These are phyloP conservation scores for Calonectria fujianensis DNA, from an alignment of 2,329 filamentous ascomycete genomes.

Conservation along the genomic window DNA sequence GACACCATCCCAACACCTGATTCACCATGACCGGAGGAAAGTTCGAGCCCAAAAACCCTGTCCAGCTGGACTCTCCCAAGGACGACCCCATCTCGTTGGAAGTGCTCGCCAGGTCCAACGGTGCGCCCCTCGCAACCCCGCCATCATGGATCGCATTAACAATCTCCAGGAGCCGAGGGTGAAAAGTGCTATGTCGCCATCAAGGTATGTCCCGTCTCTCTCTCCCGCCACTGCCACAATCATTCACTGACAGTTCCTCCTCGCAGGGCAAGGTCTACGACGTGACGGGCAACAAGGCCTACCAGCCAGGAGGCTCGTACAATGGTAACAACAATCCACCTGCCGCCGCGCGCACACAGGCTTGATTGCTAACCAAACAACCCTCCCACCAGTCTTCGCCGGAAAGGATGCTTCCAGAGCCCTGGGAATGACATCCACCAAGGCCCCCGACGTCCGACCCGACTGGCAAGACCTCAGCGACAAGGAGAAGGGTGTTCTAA, in stretches of 20 bases:
- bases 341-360: not conserved
- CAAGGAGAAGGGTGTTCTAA: slow-evolving; percentile 87
- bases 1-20: slow-evolving; percentile 5
- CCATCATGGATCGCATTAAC: slow-evolving; percentile 46
- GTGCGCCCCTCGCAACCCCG: slow-evolving; percentile 67
- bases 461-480: slow-evolving; percentile 90
- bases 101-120: slow-evolving; percentile 87
- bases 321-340: slow-evolving; percentile 76
- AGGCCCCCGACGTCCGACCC: slow-evolving; percentile 86
- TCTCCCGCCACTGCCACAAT: slow-evolving; percentile 27
- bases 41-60: slow-evolving; percentile 86
- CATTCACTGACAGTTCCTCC: not conserved
- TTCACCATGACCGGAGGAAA: slow-evolving; percentile 72
- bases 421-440: slow-evolving; percentile 89
- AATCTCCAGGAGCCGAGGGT: slow-evolving; percentile 75
- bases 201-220: slow-evolving; percentile 68
- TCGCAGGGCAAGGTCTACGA: slow-evolving; percentile 92
- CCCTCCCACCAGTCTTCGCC: slow-evolving; percentile 82
- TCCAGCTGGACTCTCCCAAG: slow-evolving; percentile 88
- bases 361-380: slow-evolving; percentile 36
- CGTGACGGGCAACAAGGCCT: slow-evolving; percentile 91
- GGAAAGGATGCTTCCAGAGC: slow-evolving; percentile 97
- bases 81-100: slow-evolving; percentile 89
- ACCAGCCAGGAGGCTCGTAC: slow-evolving; percentile 88
- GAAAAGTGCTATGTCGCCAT: slow-evolving; percentile 81